Evolutionary conservation across 2,329 filamentous ascomycete species (phyloP).

Genomic region (Triangularia verruculosa): DNA sequence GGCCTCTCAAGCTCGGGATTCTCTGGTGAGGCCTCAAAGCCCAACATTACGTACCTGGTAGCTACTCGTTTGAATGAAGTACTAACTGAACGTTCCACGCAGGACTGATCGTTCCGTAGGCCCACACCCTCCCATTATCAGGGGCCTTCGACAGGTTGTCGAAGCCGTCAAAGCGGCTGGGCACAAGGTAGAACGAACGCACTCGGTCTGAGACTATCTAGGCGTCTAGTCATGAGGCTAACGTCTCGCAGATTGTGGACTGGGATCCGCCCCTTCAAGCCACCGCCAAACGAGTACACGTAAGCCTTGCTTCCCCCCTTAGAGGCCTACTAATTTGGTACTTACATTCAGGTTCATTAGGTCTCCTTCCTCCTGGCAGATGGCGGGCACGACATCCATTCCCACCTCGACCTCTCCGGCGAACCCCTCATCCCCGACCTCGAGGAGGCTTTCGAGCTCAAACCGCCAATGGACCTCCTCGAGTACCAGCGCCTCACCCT

Average conservation of each 20-base stretch:
- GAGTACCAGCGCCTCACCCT: too few species aligned
- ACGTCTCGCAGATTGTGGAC: conserved; percentile 42
- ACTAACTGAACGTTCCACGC: neutral
- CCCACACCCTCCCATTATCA: conserved; percentile 55
- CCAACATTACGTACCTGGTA: neutral
- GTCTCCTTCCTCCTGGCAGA: conserved; percentile 34
- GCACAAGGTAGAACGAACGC: conserved; percentile 40
- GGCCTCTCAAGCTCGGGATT: too few species aligned
- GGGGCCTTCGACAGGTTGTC: conserved; percentile 49
- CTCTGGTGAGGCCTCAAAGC: too few species aligned
- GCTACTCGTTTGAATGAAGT: neutral
- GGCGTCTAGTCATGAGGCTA: neutral
- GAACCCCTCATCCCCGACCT: conserved; percentile 49
- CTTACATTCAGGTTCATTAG: conserved; percentile 1
- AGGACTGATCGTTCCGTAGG: conserved; percentile 47
- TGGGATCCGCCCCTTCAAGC: conserved; percentile 55
- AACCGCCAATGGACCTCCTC: neutral
- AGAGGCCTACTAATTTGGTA: conserved; percentile 29
- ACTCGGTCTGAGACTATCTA: too few species aligned
- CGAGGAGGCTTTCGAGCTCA: neutral
- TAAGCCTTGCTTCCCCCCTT: neutral
- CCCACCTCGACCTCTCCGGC: conserved; percentile 51
- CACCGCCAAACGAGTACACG: conserved; percentile 35
- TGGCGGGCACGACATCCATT: conserved; percentile 38
- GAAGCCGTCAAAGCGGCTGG: conserved; percentile 48